A percentile compares a stretch with the other conserved stretches of the same genome.
Conservation (phyloP, 2,329 filamentous ascomycete genomes). For the Xylariaceae sp. region DNA sequence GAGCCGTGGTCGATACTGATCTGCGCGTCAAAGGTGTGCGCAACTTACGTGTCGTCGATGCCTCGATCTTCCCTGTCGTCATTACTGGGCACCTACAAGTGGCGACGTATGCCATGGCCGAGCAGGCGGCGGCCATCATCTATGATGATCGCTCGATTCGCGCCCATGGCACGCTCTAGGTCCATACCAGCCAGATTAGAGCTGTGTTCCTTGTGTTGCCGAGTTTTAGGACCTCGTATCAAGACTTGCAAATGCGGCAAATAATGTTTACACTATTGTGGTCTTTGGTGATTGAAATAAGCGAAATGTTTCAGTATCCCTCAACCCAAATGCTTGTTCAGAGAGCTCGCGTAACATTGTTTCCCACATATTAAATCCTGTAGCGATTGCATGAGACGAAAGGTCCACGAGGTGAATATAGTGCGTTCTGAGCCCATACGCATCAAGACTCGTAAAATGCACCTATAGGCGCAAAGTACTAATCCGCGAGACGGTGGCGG, state of each 20-base stretch:
- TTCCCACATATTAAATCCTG: not conserved
- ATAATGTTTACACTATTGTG: not conserved
- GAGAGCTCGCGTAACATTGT: not conserved
- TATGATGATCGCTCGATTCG: not conserved
- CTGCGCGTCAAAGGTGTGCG: slow-evolving; percentile 14
- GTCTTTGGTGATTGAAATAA: not conserved
- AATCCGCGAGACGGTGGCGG: too few relatives aligned
- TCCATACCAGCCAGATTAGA: not conserved
- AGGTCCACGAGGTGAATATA: too few relatives aligned
- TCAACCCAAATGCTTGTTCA: not conserved
- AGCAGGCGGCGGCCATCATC: slow-evolving; percentile 32
- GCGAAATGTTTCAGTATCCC: not conserved
- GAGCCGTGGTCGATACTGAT: slow-evolving; percentile 21
- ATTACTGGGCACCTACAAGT: slow-evolving; percentile 31
- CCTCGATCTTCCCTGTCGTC: slow-evolving; percentile 31
- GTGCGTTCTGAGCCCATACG: too few relatives aligned
- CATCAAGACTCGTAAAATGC: too few relatives aligned
- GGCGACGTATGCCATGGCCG: slow-evolving; percentile 33
- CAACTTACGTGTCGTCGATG: slow-evolving; percentile 32
- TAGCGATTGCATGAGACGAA: too few relatives aligned
- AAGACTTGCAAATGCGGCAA: not conserved
- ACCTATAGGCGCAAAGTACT: too few relatives aligned
- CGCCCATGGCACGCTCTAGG: not conserved
- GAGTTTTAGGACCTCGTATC: not conserved
- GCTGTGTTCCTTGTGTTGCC: not conserved